Conservation (phyloP, 2,329 filamentous ascomycete genomes). For the Aspergillus neoniger region DNA sequence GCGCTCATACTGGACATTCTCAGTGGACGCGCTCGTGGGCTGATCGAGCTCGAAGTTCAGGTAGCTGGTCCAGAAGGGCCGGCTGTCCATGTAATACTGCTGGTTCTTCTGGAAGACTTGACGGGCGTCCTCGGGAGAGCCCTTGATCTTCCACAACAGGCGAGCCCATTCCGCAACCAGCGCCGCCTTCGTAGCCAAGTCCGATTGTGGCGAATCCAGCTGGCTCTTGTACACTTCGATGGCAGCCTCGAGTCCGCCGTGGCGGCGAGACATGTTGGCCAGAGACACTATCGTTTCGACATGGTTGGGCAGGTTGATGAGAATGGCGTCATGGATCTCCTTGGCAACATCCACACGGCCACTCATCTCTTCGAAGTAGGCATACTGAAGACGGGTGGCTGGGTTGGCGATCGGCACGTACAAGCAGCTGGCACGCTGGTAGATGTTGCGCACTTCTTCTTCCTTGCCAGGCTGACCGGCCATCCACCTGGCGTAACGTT, state of each 20-base stretch:
- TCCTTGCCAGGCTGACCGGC: slow-evolving; percentile 74
- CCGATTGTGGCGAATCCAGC: slow-evolving; percentile 70
- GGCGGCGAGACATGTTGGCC: slow-evolving; percentile 82
- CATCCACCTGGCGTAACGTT: slow-evolving; percentile 97
- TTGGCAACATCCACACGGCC: slow-evolving; percentile 75
- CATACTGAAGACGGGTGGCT: slow-evolving; percentile 83
- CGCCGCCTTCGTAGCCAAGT: slow-evolving; percentile 79
- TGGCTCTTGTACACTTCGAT: slow-evolving; percentile 80
- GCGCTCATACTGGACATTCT: slow-evolving; percentile 67
- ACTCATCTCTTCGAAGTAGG: slow-evolving; percentile 88
- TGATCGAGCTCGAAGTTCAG: slow-evolving; percentile 87
- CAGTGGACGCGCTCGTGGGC: slow-evolving; percentile 65
- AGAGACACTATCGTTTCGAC: slow-evolving; percentile 85
- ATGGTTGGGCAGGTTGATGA: slow-evolving; percentile 74
- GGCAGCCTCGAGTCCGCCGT: slow-evolving; percentile 79
- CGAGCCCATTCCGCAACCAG: slow-evolving; percentile 86
- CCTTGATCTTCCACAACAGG: slow-evolving; percentile 84
- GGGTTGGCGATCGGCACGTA: slow-evolving; percentile 87
- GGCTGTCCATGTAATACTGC: slow-evolving; percentile 81
- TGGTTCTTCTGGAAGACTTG: slow-evolving; percentile 80
- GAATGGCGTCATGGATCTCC: slow-evolving; percentile 80
- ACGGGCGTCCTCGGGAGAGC: slow-evolving; percentile 76
- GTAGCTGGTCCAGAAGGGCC: slow-evolving; percentile 86
- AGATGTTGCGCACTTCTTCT: slow-evolving; percentile 89
- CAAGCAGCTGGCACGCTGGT: slow-evolving; percentile 78